Evolutionary conservation across 495 filamentous ascomycete species (phyloP).

Genomic region (Eremomyces bilateralis): DNA sequence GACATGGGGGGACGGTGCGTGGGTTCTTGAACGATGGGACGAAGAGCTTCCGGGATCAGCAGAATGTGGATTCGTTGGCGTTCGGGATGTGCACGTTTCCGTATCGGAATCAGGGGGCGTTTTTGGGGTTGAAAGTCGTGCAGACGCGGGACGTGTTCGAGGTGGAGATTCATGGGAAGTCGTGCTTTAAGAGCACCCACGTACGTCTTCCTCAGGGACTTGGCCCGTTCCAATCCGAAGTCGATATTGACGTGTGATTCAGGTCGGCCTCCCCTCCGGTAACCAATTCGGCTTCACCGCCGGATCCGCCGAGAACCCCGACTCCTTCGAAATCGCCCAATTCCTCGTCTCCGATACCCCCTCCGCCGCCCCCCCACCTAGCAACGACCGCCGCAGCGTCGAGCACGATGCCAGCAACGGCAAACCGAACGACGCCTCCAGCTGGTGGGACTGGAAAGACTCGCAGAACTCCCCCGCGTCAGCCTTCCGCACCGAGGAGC

Average conservation of each 20-base stretch:
- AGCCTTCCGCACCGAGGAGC: conserved; percentile 26
- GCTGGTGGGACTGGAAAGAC: conserved; percentile 15
- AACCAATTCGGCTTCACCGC: conserved; percentile 80
- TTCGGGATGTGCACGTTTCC: conserved; percentile 84
- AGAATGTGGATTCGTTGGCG: conserved; percentile 60
- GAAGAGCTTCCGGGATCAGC: conserved; percentile 56
- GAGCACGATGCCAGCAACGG: conserved; percentile 19
- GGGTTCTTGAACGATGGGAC: conserved; percentile 89
- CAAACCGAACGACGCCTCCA: conserved; percentile 9
- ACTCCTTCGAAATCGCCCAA: conserved; percentile 87
- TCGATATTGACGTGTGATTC: not conserved
- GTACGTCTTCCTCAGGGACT: conserved; percentile 15
- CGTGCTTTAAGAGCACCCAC: conserved; percentile 69
- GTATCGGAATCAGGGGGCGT: conserved; percentile 79
- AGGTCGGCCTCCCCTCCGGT: conserved; percentile 52
- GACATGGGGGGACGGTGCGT: conserved; percentile 45
- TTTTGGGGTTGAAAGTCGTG: conserved; percentile 52
- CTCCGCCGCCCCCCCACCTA: conserved; percentile 7
- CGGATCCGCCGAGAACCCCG: conserved; percentile 70
- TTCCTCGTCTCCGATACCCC: conserved; percentile 29
- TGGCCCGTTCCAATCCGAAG: not conserved
- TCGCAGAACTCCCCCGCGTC: conserved; percentile 24
- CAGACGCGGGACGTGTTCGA: conserved; percentile 42
- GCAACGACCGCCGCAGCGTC: conserved; percentile 15
- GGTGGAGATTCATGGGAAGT: conserved; percentile 59